Evolutionary conservation across 106 monocot species (phyloP).

Genomic region (Apostasia ramifera): DNA sequence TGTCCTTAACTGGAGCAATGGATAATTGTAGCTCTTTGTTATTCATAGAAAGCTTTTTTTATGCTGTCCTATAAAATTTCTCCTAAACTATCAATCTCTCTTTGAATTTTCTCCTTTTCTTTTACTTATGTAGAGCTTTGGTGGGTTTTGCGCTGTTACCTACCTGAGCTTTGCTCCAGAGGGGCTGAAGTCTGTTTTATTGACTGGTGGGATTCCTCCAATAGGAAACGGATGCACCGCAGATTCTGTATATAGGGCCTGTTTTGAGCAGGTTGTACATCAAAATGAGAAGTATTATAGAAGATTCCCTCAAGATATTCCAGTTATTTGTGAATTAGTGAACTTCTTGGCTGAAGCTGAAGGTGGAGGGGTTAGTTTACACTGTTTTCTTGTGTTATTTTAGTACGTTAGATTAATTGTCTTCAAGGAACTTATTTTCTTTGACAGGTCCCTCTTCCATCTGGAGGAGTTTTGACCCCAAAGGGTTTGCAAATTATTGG

Average conservation of each 20-base stretch:
- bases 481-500: constrained; percentile 90
- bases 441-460: constrained; percentile 73
- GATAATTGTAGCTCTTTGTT: too few species aligned
- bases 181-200: constrained; percentile 73
- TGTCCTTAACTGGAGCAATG: too few species aligned
- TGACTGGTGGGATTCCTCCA: constrained; percentile 96
- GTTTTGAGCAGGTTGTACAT: constrained; percentile 74
- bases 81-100: too few species aligned
- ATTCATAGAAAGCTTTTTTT: too few species aligned
- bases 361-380: constrained; percentile 76
- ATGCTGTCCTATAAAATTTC: too few species aligned
- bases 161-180: constrained; percentile 98
- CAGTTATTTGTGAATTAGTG: constrained; percentile 58
- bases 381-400: neutral
- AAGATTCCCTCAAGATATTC: constrained; percentile 81
- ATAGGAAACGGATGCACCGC: constrained; percentile 77
- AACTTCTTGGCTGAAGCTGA: constrained; percentile 46
- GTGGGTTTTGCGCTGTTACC: constrained; percentile 96
- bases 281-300: constrained; percentile 98
- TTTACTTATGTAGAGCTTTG: constrained; percentile 62
- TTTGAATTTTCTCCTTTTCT: neutral
- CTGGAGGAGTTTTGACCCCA: constrained; percentile 77
- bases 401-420: neutral
- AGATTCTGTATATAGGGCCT: constrained; percentile 75
- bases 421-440: constrained; percentile 3